Conservation (phyloP, 148 eudicot species). For the Beta vulgaris region DNA sequence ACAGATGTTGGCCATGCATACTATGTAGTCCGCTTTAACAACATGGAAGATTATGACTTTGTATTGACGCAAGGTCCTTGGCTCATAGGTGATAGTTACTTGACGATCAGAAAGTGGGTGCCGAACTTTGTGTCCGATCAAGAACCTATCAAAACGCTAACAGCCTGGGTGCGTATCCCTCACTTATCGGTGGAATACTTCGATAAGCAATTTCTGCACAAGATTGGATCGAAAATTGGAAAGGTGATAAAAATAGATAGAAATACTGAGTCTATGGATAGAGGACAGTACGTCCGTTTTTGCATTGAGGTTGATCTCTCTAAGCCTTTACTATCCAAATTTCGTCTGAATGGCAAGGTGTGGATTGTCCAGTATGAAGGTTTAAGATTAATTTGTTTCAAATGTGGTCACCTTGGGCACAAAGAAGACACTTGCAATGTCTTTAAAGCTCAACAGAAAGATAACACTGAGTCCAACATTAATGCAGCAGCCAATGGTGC, state of each 20-base stretch:
- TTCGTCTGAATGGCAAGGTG: neutral
- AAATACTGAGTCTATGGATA: neutral
- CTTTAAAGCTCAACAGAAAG: neutral
- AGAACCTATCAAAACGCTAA: neutral
- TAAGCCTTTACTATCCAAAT: neutral
- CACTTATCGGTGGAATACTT: neutral
- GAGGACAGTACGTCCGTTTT: neutral
- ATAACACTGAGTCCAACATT: fast-evolving
- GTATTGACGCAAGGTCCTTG: neutral
- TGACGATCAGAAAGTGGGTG: neutral
- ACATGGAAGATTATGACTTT: neutral
- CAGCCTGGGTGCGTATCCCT: neutral
- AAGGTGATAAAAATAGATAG: neutral
- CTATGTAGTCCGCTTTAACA: neutral
- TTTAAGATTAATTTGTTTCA: neutral
- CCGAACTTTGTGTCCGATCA: neutral
- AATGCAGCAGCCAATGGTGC: too few relatives aligned
- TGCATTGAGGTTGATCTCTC: neutral
- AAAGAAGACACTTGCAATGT: neutral
- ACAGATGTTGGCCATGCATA: neutral
- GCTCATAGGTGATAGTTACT: neutral
- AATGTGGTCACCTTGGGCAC: neutral
- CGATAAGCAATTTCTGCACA: neutral
- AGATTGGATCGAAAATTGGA: neutral
- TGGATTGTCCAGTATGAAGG: neutral